Conservation (phyloP, 2,329 filamentous ascomycete species). For the Fusarium foetens region DNA sequence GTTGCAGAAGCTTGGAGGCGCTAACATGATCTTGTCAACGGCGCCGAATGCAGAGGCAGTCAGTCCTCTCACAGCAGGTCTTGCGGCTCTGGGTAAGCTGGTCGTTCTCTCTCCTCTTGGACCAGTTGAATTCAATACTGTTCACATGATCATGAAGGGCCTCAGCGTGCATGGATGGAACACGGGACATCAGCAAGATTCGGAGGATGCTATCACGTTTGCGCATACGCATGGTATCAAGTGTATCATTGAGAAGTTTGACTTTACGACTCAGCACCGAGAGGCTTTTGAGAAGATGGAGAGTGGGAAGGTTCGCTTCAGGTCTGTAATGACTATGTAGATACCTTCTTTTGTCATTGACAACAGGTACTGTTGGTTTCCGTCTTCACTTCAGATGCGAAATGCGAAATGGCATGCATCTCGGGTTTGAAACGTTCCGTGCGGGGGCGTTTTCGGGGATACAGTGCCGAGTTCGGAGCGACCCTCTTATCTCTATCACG, state of each 20-base stretch:
- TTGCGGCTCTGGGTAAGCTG: constrained; percentile 66
- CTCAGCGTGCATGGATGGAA: constrained; percentile 72
- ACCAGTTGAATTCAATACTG: constrained; percentile 55
- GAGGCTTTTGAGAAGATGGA: constrained; percentile 56
- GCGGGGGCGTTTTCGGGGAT: not conserved
- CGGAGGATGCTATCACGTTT: constrained; percentile 74
- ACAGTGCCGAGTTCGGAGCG: not conserved
- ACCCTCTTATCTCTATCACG: not conserved
- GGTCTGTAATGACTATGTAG: constrained; percentile 52
- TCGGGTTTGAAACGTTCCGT: not conserved
- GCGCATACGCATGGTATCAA: constrained; percentile 69
- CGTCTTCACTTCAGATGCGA: not conserved
- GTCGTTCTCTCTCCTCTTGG: constrained; percentile 62
- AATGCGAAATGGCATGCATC: not conserved
- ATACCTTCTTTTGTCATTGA: too few relatives aligned
- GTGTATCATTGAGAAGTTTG: constrained; percentile 73
- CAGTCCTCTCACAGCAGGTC: constrained; percentile 61
- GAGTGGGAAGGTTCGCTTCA: constrained; percentile 56
- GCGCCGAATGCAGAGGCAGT: constrained; percentile 69
- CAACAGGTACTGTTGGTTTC: not conserved
- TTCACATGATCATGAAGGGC: constrained; percentile 58
- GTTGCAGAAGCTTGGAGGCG: constrained; percentile 68
- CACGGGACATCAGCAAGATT: constrained; percentile 69
- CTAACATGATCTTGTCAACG: constrained; percentile 69
- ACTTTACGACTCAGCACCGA: constrained; percentile 58